Base-by-base conservation (phyloP, 176 grass and related monocot genomes). In the Typha latifolia region DNA sequence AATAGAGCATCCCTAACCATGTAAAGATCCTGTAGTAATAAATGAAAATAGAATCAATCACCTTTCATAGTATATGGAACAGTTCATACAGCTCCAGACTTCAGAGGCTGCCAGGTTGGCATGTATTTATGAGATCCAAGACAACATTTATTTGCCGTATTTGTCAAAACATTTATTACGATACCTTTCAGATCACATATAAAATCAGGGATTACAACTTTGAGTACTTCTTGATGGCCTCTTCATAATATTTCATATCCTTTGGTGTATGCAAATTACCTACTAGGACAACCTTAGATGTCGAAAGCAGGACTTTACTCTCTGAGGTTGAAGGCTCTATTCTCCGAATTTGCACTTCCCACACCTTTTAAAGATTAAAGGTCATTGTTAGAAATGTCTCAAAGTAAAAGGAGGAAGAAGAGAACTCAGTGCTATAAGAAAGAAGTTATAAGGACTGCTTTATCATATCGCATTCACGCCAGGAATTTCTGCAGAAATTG, bases 291-390 rank as follows among this genome's bases (percentile, higher is more conserved):
- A 91, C 87, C 68, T 84, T 79, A 12, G 84, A 76, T 14, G 82
- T 79, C 13, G 91, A 96, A 7, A 86, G 59, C 64, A 96, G 55
- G 61, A 75, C 69, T 74, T 88, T 91, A 49, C 48, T 47, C 74
- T 77, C 64, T 21, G 79, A 75, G 5, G 69, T 75, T 48, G 74
- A 72, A 20, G 87, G 80, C 53, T 96, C 80, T 13, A 79, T 72
- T 18, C 31, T 77, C 79, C 73, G 37, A 75, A 85, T 85, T 49
- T 88, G 53, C 31, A 96, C 84, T 43, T 84, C 87, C 87, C 91
- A 96, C 27, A 96, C 87, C 87, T n/a, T n/a, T 96, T 69, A 11
- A 20, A 66, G 4, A 73, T 37, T 10, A 18, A 73, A 3, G 1
- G 66, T 29, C 2, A 1, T 26, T 47, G 67, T 62, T 29, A 77